phyloP scores from a whole-genome alignment of 108 stramenopile species.

The Poteriospumella lacustris region DNA sequence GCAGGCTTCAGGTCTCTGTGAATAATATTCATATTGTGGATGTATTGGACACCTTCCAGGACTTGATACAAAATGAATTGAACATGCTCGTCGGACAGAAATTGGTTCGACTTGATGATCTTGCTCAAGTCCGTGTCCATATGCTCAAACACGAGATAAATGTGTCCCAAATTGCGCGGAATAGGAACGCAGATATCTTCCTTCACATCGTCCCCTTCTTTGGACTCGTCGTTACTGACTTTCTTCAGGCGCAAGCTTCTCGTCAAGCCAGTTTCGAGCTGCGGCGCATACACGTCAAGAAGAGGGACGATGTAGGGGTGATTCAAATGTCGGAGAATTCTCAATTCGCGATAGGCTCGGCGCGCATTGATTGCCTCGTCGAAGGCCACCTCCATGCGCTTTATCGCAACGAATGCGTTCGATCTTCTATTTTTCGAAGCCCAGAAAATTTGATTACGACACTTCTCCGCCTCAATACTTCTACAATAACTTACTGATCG shows the following conservation, averaged over 20 bases:
- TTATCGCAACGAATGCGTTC: constrained; percentile 76
- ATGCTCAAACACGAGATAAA: constrained; percentile 63
- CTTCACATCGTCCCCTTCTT: background rate
- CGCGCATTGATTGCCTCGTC: constrained; percentile 84
- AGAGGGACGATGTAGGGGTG: constrained; percentile 85
- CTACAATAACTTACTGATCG: constrained; percentile 52
- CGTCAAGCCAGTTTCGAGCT: constrained; percentile 29
- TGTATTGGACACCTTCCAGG: constrained; percentile 81
- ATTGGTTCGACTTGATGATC: constrained; percentile 94
- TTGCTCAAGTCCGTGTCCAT: constrained; percentile 98
- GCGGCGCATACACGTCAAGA: constrained; percentile 73
- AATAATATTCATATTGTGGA: constrained; percentile 80
- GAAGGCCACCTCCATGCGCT: constrained; percentile 81
- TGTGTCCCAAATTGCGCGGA: constrained; percentile 18
- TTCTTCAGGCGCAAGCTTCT: background rate
- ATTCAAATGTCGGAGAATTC: constrained; percentile 75
- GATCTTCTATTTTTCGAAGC: no score
- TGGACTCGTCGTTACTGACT: constrained; percentile 9
- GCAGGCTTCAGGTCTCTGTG: constrained; percentile 79
- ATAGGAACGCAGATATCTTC: background rate
- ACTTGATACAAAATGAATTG: constrained; percentile 93
- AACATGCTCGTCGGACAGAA: constrained; percentile 91
- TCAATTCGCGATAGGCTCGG: constrained; percentile 62
- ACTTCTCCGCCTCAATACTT: background rate
- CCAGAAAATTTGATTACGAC: no score